Evolutionary conservation across 2,329 filamentous ascomycete genomes (phyloP), one percentile per base, ranked within the genome.

Genomic region (Xylariales sp.): DNA sequence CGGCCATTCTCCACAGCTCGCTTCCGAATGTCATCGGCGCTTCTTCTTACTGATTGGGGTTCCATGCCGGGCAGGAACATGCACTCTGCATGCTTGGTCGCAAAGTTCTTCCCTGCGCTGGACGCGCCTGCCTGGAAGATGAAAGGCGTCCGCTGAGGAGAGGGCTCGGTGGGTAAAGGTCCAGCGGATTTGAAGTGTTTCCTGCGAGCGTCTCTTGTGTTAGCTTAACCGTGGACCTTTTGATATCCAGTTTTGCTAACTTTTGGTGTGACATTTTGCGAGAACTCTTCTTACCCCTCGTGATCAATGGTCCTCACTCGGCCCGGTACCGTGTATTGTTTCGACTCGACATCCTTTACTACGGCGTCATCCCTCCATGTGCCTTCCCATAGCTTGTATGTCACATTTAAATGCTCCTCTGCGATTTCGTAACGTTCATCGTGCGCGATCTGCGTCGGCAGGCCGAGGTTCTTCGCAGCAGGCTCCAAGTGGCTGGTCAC

Each of bases 61-160:
- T 31, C 40, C 13, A 44, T 45, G 3, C 48, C 47, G n/a, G 43
- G 47, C 7, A 50, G 24, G 28, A 45, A 52, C 17, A 52, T 44
- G 29, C 42, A 42, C 32, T 53, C 50, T 24, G 49, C 50, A 31
- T 53, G 49, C 21, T 38, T 40, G 7, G 47, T 43, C 3, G 47
- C 51, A 37, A 52, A 52, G 3, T 43, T 38, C 2, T 40, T 43
- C 5, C 49, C 49, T 5, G 50, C 47, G 16, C 24, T 32, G 11
- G 50, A 52, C 6, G 45, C 46, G 21, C 50, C 48, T 5, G 48
- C 48, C 32, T 52, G 48, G 32, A 51, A 51, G 16, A 53, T 38
- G 2, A 53, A 42, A 2, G 49, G 50, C 3, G 50, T 52, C 2
- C 38, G 24, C 18, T 43, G 37, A 6, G 41, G 37, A 15, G 40